These are phyloP conservation scores for Tylopilus rubrobrunneus DNA, from an alignment of 768 basidiomycete species.

Conservation along the genomic window DNA sequence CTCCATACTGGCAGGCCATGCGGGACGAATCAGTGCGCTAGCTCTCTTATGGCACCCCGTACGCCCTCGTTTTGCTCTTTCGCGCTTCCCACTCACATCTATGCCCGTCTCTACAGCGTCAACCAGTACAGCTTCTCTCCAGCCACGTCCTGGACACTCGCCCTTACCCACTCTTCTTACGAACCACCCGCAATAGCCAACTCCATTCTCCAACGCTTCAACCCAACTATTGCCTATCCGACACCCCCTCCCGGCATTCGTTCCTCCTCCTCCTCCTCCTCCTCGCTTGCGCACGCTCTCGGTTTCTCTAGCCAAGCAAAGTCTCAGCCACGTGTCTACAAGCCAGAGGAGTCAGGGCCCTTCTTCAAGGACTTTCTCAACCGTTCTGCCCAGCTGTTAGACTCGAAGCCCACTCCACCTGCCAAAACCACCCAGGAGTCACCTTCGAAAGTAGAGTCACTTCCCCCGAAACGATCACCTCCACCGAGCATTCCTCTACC, in stretches of 20 bases:
- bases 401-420: constrained; percentile 21
- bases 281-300: constrained; percentile 59
- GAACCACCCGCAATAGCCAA: constrained; percentile 57
- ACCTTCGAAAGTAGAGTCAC: constrained; percentile 15
- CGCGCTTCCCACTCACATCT: constrained; percentile 1
- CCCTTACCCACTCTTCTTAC: constrained; percentile 46
- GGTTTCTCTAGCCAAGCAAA: constrained; percentile 39
- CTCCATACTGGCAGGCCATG: constrained; percentile 61
- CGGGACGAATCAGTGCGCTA: constrained; percentile 60
- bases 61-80: constrained; percentile 22
- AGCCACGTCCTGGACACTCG: constrained; percentile 39
- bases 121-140: constrained; percentile 30
- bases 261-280: constrained; percentile 52
- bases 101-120: constrained; percentile 12
- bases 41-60: constrained; percentile 52
- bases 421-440: constrained; percentile 14
- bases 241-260: constrained; percentile 63
- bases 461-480: constrained; percentile 14
- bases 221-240: constrained; percentile 63
- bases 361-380: constrained; percentile 67
- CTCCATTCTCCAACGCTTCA: constrained; percentile 59
- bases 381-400: constrained; percentile 44
- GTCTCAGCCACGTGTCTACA: constrained; percentile 33
- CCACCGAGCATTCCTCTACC: constrained; percentile 5
- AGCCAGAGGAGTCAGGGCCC: constrained; percentile 53